Conservation (phyloP, 257 asterid genomes). For the Orobanche coerulescens region DNA sequence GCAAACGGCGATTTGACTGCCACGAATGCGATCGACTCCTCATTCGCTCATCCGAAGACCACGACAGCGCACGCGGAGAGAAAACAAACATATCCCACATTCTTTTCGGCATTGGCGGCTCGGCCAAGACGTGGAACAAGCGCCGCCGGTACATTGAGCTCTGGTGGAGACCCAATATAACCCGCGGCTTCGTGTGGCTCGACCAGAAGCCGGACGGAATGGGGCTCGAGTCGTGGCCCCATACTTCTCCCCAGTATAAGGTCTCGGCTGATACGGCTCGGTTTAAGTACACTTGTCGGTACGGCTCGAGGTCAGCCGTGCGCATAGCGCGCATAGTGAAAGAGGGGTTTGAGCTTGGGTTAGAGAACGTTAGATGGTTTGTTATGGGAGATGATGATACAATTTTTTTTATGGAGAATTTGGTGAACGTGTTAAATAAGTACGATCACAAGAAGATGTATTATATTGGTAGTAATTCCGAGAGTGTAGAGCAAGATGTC, state of each 20-base stretch:
- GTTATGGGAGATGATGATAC: conserved; percentile 99
- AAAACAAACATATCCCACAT: conserved; percentile 56
- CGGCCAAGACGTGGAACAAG: conserved; percentile 51
- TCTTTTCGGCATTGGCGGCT: conserved; percentile 83
- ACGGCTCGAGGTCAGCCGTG: conserved; percentile 58
- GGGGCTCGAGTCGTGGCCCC: conserved; percentile 29
- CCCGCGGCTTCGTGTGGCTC: conserved; percentile 81
- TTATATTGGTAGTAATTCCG: conserved; percentile 70
- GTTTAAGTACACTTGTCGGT: conserved; percentile 46
- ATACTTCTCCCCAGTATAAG: conserved; percentile 37
- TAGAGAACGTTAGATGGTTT: conserved; percentile 66
- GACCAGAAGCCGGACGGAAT: conserved; percentile 32
- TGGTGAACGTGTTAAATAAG: conserved; percentile 40
- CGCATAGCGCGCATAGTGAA: conserved; percentile 70
- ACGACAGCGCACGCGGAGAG: neutral
- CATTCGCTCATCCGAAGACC: neutral
- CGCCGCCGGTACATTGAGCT: conserved; percentile 61
- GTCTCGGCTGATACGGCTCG: conserved; percentile 48
- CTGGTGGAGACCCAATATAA: conserved; percentile 75
- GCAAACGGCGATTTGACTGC: conserved; percentile 17
- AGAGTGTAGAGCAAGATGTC: conserved; percentile 75
- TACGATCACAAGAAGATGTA: conserved; percentile 64
- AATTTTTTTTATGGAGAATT: conserved; percentile 60
- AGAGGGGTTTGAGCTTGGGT: conserved; percentile 53
- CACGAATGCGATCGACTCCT: conserved; percentile 9